These are phyloP conservation scores for Aspergillus alliaceus DNA, from an alignment of 2,329 filamentous ascomycete species.

Conservation along the genomic window DNA sequence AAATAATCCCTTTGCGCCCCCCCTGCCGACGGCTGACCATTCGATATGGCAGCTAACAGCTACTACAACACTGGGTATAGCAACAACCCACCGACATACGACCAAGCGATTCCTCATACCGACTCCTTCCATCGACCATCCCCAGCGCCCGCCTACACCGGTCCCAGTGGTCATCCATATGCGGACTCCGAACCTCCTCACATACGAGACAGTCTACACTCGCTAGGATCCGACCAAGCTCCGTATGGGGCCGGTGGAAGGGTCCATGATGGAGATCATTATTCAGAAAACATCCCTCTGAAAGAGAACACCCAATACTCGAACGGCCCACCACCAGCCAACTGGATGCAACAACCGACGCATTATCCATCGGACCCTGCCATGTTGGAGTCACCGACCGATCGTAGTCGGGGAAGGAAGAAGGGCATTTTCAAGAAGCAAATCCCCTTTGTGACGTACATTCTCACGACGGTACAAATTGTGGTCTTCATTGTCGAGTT, in stretches of 20 bases:
- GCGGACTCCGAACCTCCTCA: slow-evolving; percentile 43
- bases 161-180: slow-evolving; percentile 33
- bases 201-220: slow-evolving; percentile 38
- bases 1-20: not conserved
- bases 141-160: slow-evolving; percentile 21
- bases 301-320: slow-evolving; percentile 39
- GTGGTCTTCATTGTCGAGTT: slow-evolving; percentile 88
- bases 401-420: slow-evolving; percentile 35
- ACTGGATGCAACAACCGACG: slow-evolving; percentile 46
- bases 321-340: slow-evolving; percentile 29
- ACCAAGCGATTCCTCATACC: slow-evolving; percentile 36
- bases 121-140: slow-evolving; percentile 38
- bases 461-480: slow-evolving; percentile 73
- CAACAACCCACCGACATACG: slow-evolving; percentile 31
- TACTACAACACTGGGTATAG: slow-evolving; percentile 58
- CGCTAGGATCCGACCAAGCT: slow-evolving; percentile 34
- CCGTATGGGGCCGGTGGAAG: slow-evolving; percentile 33
- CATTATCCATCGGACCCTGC: slow-evolving; percentile 55
- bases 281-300: slow-evolving; percentile 44
- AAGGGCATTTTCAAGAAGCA: slow-evolving; percentile 58
- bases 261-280: slow-evolving; percentile 34
- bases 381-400: slow-evolving; percentile 24
- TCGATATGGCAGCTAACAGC: slow-evolving; percentile 63
- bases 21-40: slow-evolving; percentile 7
- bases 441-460: slow-evolving; percentile 78